Evolutionary conservation across 2,329 filamentous ascomycete species (phyloP), one percentile per base, ranked within the genome.

Genomic region (Remersonia thermophila): DNA sequence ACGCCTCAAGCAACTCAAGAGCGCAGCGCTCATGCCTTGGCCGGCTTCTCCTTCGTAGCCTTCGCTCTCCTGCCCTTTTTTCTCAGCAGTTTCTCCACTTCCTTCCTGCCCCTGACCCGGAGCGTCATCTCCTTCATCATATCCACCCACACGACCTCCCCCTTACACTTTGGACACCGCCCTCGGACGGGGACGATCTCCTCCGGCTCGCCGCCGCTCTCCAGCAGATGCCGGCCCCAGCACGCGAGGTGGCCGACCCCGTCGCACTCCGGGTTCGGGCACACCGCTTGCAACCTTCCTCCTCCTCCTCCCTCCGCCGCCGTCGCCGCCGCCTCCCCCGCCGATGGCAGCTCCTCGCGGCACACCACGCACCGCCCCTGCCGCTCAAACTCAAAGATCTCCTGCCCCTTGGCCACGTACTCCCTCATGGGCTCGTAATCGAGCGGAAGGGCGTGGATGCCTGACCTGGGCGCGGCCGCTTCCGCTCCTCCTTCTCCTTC

Each of bases 51-150:
- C 30, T 39, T 41, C 3, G n/a, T 10, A 37, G 12, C 13, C 29
- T 40, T 41, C 26, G 20, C 41, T 20, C 51, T 48, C 29, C 46
- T 55, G 27, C 56, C 52, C 39, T 56, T 62, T 47, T 52, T 59
- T 51, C 74, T 83, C 47, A 85, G 65, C 17, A 94, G 50, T 46
- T 75, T 75, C 28, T 77, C 70, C 1, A 87, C 61, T 45, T 86
- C 80, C 39, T 80, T 80, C 37, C 68, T 58, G 1, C 80, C 86
- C 16, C 83, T 70, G 26, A 73, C 63, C 23, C 89, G 70, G 33
- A 94, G 59, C 34, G 71, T 91, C 47, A 93, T 58, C 53, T 93
- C 87, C 52, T 77, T 87, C 62, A 93, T 80, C 60, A 95, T 73
- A 32, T 81, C 72, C 0, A 67, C 65, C 89, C 89, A 96, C 34